Evolutionary conservation across 192 early-diverging fungal genomes (phyloP), one percentile per base, ranked within the genome.

Genomic region (Backusella mclennaniae): DNA sequence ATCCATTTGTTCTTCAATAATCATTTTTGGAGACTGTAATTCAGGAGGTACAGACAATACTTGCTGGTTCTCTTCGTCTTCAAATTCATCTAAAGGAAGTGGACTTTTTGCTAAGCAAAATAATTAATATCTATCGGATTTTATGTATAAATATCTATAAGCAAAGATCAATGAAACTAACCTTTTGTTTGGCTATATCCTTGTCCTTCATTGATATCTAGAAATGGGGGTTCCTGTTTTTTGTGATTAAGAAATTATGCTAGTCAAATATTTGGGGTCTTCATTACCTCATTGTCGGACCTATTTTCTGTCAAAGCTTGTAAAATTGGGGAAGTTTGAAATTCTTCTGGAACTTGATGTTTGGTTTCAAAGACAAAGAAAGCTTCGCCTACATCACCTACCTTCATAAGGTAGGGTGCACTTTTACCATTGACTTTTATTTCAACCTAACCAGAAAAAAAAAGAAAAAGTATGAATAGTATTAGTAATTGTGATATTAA

Each of bases 341-440:
- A 95, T 78, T 97, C 96, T 68, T 90, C 90, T 29, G 96, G 96
- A 17, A 97, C 96, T 41, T 93, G 90, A 72, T 93, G 88, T 35
- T 97, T 95, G 0, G 95, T 94, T 78, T 98, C 95, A 35, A 98
- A 87, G 5, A 99, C 96, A 84, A 99, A 99, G 80, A 99, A 99
- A 23, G 95, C 96, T 80, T 99, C 98, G 35, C 98, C 98, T 14
- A 94, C 94, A 67, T 98, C 98, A 12, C 97, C 95, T 4, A 99
- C 92, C 74, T 99, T 99, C 98, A 99, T 99, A 52, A 93, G 88
- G 71, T 95, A 89, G 71, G 93, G 89, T 14, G 91, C 87, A 0
- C 81, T 80, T 74, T 88, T 63, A 63, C 90, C 95, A 80, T 99
- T 99, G 33, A 99, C 92, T 6, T 88, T 84, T 38, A 99, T 85